Base-by-base conservation (phyloP, 495 filamentous ascomycete species). In the Articulospora tetracladia region DNA sequence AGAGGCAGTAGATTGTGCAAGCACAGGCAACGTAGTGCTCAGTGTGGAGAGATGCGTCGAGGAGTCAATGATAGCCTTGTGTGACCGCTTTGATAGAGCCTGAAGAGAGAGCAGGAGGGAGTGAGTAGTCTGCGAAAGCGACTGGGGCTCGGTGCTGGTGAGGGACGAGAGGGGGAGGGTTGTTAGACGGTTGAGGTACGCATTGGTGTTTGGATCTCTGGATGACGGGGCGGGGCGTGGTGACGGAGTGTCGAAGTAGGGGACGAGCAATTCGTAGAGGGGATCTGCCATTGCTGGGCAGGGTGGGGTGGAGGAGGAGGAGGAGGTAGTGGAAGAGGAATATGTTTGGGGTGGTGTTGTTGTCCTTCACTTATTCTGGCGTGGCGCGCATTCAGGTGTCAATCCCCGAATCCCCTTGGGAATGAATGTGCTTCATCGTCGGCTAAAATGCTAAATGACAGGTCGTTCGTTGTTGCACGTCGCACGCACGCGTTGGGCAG, bases 21-120 rank as follows among this genome's bases (percentile, higher is more conserved):
- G 75, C n/a, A 79, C 68, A 0, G 91, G 88, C 10, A 97, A 78
- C 12, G 83, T 79, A 8, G 76, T 75, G 32, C 80, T 77, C 3
- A 99, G 80, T 7, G 85, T 85, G 0, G 87, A 82, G 58, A 98
- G 83, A 66, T 90, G 86, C 62, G 84, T 79, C 22, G 92, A 83
- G 15, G 93, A 94, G 34, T 83, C 78, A 64, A 98, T 90, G 60
- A 98, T 86, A 39, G 90, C 77, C 66, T 89, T 88, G 69, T 98
- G 88, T n/a, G 94, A 97, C 61, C 91, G 90, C 61, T 94, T 92
- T 27, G 92, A 93, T 53, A 98, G 82, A 0, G 86, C 82, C 68
- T 99, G 94, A 1, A 98, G 81, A 12, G 92, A 95, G 30, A 94
- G 83, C 12, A 90, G 81, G n/a, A 88, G 84, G 0, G 88, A 89